Conservation (phyloP, 306 rosid species). For the Cicer arietinum region DNA sequence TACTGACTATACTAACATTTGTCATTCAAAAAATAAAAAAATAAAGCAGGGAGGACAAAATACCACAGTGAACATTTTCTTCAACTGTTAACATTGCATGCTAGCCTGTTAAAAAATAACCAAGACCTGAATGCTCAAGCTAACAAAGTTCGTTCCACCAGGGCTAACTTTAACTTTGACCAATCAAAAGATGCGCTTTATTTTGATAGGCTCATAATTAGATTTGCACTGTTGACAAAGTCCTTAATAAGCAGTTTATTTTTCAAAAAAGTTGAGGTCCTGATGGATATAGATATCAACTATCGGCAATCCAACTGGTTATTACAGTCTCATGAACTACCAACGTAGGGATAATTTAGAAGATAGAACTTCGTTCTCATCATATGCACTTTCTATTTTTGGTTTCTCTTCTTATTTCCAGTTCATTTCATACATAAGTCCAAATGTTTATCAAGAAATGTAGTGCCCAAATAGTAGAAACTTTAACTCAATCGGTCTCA, state of each 20-base stretch:
- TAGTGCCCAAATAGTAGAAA: neutral
- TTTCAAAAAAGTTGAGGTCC: neutral
- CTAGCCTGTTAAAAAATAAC: slow-evolving; percentile 5
- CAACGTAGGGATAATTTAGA: neutral
- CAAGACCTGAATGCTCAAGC: slow-evolving; percentile 9
- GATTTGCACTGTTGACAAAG: neutral
- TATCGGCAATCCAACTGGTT: slow-evolving; percentile 4
- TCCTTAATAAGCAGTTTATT: neutral
- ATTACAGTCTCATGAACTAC: slow-evolving; percentile 17
- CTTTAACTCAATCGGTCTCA: neutral
- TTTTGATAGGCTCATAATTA: neutral
- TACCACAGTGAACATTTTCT: slow-evolving; percentile 16
- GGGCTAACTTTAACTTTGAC: neutral
- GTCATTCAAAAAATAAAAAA: neutral
- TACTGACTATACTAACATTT: neutral
- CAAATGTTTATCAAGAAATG: neutral
- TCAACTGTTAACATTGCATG: slow-evolving; percentile 26
- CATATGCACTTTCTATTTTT: neutral
- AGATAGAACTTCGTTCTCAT: slow-evolving; percentile 7
- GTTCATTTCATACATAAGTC: neutral
- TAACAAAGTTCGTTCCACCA: neutral
- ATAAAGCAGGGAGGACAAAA: neutral
- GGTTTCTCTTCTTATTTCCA: neutral
- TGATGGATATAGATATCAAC: neutral
- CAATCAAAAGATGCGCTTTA: slow-evolving; percentile 22